Conservation (phyloP, 768 basidiomycete genomes). For the Dendrothele bispora region DNA sequence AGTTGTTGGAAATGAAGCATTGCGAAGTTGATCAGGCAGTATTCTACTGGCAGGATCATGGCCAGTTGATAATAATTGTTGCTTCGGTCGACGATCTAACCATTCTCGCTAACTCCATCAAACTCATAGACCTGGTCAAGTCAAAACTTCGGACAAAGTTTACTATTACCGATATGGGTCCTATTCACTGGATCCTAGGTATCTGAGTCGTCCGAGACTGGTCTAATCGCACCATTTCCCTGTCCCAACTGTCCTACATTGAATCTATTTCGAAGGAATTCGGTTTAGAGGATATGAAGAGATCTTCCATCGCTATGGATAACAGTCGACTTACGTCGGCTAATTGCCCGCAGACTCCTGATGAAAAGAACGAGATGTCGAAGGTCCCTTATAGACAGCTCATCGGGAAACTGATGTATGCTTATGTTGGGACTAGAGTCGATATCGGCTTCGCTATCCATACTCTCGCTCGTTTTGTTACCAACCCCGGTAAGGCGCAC, state of each 20-base stretch:
- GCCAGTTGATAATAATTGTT: constrained; percentile 9
- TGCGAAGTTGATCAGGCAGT: constrained; percentile 17
- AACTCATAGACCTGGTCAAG: constrained; percentile 16
- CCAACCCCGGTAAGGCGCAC: constrained; percentile 25
- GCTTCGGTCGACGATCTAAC: constrained; percentile 24
- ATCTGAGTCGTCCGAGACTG: constrained; percentile 18
- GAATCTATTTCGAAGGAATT: constrained; percentile 22
- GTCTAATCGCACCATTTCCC: constrained; percentile 12
- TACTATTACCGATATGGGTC: constrained; percentile 25
- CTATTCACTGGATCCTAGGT: constrained; percentile 30
- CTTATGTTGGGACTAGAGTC: no score
- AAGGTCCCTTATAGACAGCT: constrained; percentile 17
- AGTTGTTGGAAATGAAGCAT: constrained; percentile 5
- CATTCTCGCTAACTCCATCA: constrained; percentile 10
- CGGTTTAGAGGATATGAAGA: constrained; percentile 11
- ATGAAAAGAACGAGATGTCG: constrained; percentile 11
- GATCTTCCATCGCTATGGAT: constrained; percentile 1
- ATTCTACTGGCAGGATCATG: constrained; percentile 12
- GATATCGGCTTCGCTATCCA: constrained; percentile 28
- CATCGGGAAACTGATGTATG: no score
- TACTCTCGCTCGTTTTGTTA: constrained; percentile 20
- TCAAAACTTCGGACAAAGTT: constrained; percentile 12
- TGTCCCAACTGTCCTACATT: constrained; percentile 15
- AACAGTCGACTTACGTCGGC: neutral
- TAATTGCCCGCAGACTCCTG: neutral